Percentiles rank a stretch among this genome's conserved stretches.
Conservation (phyloP, 495 filamentous ascomycete species). For the Neurospora sp. region DNA sequence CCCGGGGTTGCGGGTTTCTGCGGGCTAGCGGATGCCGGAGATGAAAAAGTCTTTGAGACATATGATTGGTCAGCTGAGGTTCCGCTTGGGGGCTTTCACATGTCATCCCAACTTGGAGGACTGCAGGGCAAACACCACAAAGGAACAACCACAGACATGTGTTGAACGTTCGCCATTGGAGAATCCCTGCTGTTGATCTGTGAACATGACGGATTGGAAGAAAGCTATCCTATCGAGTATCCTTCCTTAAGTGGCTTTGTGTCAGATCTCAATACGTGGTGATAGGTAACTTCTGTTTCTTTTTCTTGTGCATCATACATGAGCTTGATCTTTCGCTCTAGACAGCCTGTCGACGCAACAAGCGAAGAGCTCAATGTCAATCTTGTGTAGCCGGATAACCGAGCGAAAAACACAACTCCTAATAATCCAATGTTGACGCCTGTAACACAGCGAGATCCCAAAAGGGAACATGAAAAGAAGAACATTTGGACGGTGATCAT, state of each 20-base stretch:
- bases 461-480: not conserved
- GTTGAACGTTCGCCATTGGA: not conserved
- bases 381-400: not conserved
- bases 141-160: not conserved
- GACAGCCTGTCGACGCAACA: not conserved
- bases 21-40: constrained; percentile 13
- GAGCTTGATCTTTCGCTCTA: not conserved
- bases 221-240: not conserved
- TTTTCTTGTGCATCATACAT: not conserved
- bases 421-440: not conserved
- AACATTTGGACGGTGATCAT: not conserved
- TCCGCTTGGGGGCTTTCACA: not conserved
- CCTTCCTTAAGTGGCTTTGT: not conserved
- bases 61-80: not conserved
- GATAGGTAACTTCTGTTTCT: not conserved
- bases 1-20: not conserved
- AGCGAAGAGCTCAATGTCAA: not conserved
- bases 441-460: not conserved
- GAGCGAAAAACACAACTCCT: not conserved
- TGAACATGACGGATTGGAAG: not conserved
- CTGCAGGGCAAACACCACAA: not conserved
- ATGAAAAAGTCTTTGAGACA: not conserved
- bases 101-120: not conserved
- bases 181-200: not conserved
- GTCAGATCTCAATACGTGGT: not conserved